Percentiles rank a stretch among this genome's conserved stretches.
Conservation (phyloP, 495 filamentous ascomycete species). For the Podospora sp. region DNA sequence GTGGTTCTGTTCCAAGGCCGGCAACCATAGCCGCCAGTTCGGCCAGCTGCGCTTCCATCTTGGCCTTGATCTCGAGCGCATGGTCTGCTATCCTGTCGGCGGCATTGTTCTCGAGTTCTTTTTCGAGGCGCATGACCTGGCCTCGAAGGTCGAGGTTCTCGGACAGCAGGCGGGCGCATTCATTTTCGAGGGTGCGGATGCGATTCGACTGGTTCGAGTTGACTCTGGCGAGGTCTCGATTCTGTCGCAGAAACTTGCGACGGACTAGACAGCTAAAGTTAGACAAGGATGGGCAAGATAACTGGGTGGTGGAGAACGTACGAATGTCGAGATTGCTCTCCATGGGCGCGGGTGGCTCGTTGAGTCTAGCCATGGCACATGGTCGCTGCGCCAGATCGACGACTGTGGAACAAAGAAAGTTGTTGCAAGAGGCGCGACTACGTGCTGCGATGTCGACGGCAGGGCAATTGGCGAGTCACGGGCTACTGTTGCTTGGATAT, state of each 20-base stretch:
- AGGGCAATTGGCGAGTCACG: neutral
- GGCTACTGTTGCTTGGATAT: neutral
- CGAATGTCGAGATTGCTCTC: constrained; percentile 76
- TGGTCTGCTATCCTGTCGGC: constrained; percentile 58
- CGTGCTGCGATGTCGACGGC: neutral
- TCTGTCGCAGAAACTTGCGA: constrained; percentile 85
- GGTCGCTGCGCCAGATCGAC: constrained; percentile 11
- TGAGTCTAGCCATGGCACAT: constrained; percentile 83
- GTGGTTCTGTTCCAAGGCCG: constrained; percentile 58
- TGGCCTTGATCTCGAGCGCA: constrained; percentile 66
- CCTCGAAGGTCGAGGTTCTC: constrained; percentile 87
- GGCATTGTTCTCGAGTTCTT: constrained; percentile 58
- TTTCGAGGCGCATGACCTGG: constrained; percentile 72
- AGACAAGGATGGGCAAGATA: constrained; percentile 16
- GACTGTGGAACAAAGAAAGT: neutral
- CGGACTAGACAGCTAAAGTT: constrained; percentile 60
- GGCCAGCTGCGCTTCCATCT: constrained; percentile 68
- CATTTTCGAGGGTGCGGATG: constrained; percentile 84
- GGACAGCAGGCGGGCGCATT: constrained; percentile 76
- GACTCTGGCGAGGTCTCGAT: constrained; percentile 86
- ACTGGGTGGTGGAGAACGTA: constrained; percentile 51
- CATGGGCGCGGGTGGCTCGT: constrained; percentile 69
- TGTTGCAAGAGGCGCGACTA: neutral
- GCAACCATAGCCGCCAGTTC: constrained; percentile 68
- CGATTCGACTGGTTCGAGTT: constrained; percentile 91